Evolutionary conservation across 2,329 filamentous ascomycete species (phyloP).

Genomic region (Parafenestella ontariensis): DNA sequence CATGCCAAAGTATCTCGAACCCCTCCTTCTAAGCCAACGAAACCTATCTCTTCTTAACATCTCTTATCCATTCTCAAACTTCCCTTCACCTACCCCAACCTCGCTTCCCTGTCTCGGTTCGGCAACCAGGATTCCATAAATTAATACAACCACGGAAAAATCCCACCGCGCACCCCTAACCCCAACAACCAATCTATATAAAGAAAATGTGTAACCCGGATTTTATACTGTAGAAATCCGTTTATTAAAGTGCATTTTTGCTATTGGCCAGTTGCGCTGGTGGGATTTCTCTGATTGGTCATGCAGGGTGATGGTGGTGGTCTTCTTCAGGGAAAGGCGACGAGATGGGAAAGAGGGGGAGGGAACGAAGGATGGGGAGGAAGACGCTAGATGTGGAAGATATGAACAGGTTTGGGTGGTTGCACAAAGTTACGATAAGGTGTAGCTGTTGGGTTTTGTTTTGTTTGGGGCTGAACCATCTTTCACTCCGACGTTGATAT

Average conservation of each 20-base stretch:
- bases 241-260: background rate
- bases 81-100: background rate
- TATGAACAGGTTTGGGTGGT: background rate
- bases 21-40: too few species aligned
- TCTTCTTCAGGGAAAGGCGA: background rate
- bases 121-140: constrained; percentile 7
- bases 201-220: too few species aligned
- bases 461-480: background rate
- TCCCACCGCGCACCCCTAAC: background rate
- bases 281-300: too few species aligned
- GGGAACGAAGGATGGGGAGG: background rate
- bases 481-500: too few species aligned
- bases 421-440: background rate
- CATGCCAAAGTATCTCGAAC: too few species aligned
- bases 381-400: background rate
- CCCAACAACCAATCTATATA: constrained; percentile 1
- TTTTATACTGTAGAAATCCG: too few species aligned
- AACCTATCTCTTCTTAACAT: too few species aligned
- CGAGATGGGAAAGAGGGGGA: too few species aligned
- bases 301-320: too few species aligned
- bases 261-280: background rate
- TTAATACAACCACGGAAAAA: constrained; percentile 9
- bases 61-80: too few species aligned
- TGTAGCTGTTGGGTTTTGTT: too few species aligned
- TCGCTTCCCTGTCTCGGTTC: background rate